Evolutionary conservation across 148 eudicot genomes (phyloP), one percentile per base, ranked within the genome.

Genomic region (Rhododendron simsii): DNA sequence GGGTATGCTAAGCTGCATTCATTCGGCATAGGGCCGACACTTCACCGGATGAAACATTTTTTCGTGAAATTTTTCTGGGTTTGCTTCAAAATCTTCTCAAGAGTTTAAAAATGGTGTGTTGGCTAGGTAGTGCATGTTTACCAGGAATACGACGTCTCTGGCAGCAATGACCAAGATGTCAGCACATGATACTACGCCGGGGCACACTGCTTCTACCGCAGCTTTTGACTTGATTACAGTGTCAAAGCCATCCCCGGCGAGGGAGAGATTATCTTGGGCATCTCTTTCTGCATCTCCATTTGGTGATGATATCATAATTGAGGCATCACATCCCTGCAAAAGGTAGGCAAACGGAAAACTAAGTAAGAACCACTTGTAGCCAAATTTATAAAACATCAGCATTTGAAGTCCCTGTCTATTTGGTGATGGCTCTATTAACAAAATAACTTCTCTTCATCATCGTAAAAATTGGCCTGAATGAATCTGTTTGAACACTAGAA

Each of bases 201-300:
- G 98, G 81, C 98, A 96, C 37, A 28, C 87, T 50, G 92, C 90
- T 87, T 96, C 98, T 0, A 95, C 98, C 2, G 98, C 98, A 73
- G 89, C 80, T 86, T 96, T 96, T 23, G 96, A 94, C 88, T 90
- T 95, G 12, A 81, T 88, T 14, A 96, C 92, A 0, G 94, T 94
- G 86, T 96, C 98, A 28, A 96, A 96, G 35, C 98, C 98, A 71
- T 95, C 98, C n/a, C 96, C 95, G 2, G 95, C 92, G 1, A 95
- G 88, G 2, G 98, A 93, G 20, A 91, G 85, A 88, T 95, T 94
- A 20, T 91, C 93, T 16, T 57, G 44, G 53, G 96, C 91, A 89
- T 94, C 94, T 78, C 86, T 93, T 81, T 96, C 99, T 37, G 96
- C 98, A 35, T 95, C 92, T 5, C 89, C 83, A 57, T 87, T 92